Conservation (phyloP, 176 grass and related monocot genomes). For the Cenchrus fungigraminus region DNA sequence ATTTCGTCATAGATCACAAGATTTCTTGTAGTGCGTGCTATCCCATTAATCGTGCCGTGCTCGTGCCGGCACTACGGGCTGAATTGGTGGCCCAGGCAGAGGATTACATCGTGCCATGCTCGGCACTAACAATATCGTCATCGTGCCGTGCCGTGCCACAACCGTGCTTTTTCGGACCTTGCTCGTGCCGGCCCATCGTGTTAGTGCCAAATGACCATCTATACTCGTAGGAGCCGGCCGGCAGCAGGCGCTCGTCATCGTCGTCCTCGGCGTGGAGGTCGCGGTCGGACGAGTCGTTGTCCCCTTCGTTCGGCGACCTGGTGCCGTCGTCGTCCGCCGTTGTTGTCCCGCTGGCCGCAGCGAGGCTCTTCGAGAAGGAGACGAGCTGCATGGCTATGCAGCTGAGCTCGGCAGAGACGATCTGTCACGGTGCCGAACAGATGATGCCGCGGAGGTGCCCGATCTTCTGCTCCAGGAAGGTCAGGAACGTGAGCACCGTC, state of each 20-base stretch:
- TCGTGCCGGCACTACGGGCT: too few relatives aligned
- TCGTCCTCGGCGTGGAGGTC: background rate
- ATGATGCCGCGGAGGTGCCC: conserved; percentile 63
- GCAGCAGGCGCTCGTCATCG: background rate
- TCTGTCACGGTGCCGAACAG: conserved; percentile 54
- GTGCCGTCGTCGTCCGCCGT: background rate
- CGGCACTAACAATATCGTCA: too few relatives aligned
- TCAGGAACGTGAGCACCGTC: conserved; percentile 58
- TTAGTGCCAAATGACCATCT: too few relatives aligned
- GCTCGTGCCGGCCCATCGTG: too few relatives aligned
- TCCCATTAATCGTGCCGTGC: too few relatives aligned
- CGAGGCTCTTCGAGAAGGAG: conserved; percentile 63
- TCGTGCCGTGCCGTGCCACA: too few relatives aligned
- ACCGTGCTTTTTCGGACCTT: too few relatives aligned
- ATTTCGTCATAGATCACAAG: too few relatives aligned
- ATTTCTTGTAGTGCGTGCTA: too few relatives aligned
- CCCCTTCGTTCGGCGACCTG: conserved; percentile 1
- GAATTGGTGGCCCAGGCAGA: too few relatives aligned
- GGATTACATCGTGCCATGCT: too few relatives aligned
- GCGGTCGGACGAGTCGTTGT: conserved; percentile 42
- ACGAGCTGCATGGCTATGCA: conserved; percentile 75
- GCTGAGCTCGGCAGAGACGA: conserved; percentile 76
- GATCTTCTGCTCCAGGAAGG: conserved; percentile 79
- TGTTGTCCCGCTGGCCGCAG: background rate
- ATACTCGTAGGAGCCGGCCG: background rate